Conservation (phyloP, 768 basidiomycete species). For the Zangia roseola region DNA sequence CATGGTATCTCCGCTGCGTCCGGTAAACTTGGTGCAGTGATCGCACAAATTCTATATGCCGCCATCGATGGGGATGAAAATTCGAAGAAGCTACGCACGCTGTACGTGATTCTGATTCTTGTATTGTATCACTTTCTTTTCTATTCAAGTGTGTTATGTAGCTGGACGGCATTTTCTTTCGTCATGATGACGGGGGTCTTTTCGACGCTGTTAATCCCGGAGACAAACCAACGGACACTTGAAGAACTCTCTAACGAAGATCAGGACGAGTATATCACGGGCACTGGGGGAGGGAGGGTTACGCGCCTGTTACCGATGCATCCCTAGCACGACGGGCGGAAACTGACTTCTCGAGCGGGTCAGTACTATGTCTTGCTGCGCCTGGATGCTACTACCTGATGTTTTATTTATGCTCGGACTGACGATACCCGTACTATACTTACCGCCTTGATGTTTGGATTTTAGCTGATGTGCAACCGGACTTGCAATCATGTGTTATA, state of each 20-base stretch:
- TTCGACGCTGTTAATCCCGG: conserved; percentile 73
- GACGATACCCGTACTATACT: too few species aligned
- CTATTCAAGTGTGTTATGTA: not conserved
- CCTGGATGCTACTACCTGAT: too few species aligned
- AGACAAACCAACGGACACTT: conserved; percentile 61
- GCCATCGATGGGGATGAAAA: not conserved
- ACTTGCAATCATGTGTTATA: too few species aligned
- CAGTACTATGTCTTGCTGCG: too few species aligned
- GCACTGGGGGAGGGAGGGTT: too few species aligned
- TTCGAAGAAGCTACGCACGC: not conserved
- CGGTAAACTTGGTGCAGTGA: conserved; percentile 79
- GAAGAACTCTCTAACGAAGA: conserved; percentile 68
- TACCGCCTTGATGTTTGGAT: too few species aligned
- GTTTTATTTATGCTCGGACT: too few species aligned
- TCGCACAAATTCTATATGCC: conserved; percentile 53
- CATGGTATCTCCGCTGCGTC: conserved; percentile 81
- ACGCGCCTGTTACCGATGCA: too few species aligned
- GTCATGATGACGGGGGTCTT: conserved; percentile 82
- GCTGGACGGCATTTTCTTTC: conserved; percentile 71
- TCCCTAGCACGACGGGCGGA: too few species aligned
- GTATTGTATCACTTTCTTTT: not conserved
- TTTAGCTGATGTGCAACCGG: too few species aligned
- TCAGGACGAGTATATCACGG: not conserved
- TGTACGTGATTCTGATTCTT: too few species aligned
- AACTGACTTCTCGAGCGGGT: too few species aligned